Conservation (phyloP, 257 asterid species). For the Vinca minor region DNA sequence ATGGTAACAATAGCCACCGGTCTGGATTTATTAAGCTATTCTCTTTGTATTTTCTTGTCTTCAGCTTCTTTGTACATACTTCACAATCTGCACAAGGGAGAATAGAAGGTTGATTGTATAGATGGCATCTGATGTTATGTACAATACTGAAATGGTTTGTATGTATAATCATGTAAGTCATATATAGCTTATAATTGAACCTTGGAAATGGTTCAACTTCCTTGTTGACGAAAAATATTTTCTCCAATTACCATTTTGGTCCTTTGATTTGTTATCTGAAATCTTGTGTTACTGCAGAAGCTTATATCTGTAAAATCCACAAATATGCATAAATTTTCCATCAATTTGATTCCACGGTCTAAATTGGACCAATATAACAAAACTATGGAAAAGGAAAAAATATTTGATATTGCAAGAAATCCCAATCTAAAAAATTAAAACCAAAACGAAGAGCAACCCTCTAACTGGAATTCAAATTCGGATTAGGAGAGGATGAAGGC, state of each 20-base stretch:
- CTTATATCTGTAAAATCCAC: no score
- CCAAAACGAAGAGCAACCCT: no score
- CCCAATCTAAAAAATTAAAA: no score
- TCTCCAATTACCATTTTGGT: background rate
- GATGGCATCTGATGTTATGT: conserved; percentile 1
- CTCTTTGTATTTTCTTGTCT: conserved; percentile 73
- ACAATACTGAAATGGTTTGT: conserved; percentile 5
- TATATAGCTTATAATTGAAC: background rate
- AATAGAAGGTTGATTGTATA: conserved; percentile 12
- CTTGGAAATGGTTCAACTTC: background rate
- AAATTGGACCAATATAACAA: no score
- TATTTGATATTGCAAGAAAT: no score
- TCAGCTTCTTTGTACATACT: conserved; percentile 91
- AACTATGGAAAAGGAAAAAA: no score
- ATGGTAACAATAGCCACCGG: conserved; percentile 87
- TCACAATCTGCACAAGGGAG: conserved; percentile 67
- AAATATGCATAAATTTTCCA: no score
- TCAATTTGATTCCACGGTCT: no score
- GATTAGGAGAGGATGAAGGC: no score
- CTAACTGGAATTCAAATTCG: no score
- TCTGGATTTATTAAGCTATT: conserved; percentile 70
- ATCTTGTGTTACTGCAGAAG: no score
- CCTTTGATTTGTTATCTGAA: background rate
- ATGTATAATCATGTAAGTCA: no score
- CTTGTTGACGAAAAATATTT: background rate